Evolutionary conservation across 228 moss, liverwort and hornwort genomes (phyloP).

Genomic region (Sphagnum fallax): DNA sequence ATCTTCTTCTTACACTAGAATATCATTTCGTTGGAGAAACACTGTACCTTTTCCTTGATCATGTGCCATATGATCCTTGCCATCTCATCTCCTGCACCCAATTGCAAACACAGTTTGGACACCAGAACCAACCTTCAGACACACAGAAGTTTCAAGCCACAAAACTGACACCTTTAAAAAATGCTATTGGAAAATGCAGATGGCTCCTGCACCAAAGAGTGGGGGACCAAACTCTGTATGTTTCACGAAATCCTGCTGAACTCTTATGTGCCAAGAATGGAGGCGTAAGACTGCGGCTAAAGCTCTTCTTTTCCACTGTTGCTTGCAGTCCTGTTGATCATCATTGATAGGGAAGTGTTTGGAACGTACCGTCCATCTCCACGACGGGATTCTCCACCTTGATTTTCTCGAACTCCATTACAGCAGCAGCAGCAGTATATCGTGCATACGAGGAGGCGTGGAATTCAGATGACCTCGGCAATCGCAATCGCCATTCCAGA

Average conservation of each 20-base stretch:
- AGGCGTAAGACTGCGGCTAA: background rate
- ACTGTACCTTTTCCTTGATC: slow-evolving; percentile 52
- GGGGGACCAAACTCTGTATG: background rate
- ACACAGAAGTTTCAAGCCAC: too few relatives aligned
- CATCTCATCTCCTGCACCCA: slow-evolving; percentile 49
- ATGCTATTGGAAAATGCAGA: background rate
- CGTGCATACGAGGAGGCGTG: too few relatives aligned
- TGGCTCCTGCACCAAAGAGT: background rate
- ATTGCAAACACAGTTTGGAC: too few relatives aligned
- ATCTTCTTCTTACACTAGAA: too few relatives aligned
- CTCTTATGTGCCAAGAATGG: slow-evolving; percentile 1
- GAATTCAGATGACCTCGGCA: too few relatives aligned
- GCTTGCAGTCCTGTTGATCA: background rate
- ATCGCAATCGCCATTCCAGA: too few relatives aligned
- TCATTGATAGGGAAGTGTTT: background rate
- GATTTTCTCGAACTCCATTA: slow-evolving; percentile 48
- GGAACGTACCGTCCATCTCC: slow-evolving; percentile 43
- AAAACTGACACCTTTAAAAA: too few relatives aligned
- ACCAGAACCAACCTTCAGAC: too few relatives aligned
- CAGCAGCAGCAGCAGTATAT: too few relatives aligned
- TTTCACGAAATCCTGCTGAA: background rate
- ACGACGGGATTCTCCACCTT: slow-evolving; percentile 55
- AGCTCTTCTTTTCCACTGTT: background rate
- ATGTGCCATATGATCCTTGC: slow-evolving; percentile 59
- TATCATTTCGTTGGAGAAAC: background rate